Base-by-base conservation (phyloP, 306 rosid species). In the Acmispon strigosus region DNA sequence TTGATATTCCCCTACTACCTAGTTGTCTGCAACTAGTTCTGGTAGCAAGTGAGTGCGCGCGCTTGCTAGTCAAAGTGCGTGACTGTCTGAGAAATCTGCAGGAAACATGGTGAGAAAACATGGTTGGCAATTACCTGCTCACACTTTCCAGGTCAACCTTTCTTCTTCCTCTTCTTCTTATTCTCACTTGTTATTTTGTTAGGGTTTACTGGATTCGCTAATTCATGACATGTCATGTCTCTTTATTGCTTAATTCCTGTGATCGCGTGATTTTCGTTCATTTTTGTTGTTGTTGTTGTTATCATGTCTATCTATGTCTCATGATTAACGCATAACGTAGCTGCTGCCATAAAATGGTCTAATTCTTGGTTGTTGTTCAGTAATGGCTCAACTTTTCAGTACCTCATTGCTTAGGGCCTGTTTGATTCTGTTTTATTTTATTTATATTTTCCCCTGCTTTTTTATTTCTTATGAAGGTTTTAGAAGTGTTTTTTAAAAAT, bases 61-160 rank as follows among this genome's bases (percentile, higher is more conserved):
- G 59, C 29, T 74, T 55, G 76, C 66, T 16, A 22, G 75, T 70
- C 14, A 15, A 70, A 27, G 44, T 1, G 20, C 7, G 52, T 63
- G 45, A 60, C 13, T 15, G 7, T 12, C 32, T 27, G 44, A 15
- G 16, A 29, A 75, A 55, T 70, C 70, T 34, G 44, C 54, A 34
- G 37, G 4, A 78, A 86, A 64, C 52, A 90, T 93, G 98, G 96
- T 90, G 80, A 83, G 98, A 74, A 88, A 93, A 76, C 97, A 93
- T 80, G 98, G 98, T 60, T 93, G 98, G 98, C 97, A 93, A 52
- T 74, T 93, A 58, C 98, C 98, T 27, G 98, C 98, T 60, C 98
- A 93, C 80, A 90, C 98, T 58, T 93, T 93, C 77, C 98, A 93
- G 97, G 98, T 93, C 34, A 15, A 45, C 1, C 22, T 37, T 32